Conservation (phyloP, 805 yeast genomes). For the Metschnikowia peoriensis region DNA sequence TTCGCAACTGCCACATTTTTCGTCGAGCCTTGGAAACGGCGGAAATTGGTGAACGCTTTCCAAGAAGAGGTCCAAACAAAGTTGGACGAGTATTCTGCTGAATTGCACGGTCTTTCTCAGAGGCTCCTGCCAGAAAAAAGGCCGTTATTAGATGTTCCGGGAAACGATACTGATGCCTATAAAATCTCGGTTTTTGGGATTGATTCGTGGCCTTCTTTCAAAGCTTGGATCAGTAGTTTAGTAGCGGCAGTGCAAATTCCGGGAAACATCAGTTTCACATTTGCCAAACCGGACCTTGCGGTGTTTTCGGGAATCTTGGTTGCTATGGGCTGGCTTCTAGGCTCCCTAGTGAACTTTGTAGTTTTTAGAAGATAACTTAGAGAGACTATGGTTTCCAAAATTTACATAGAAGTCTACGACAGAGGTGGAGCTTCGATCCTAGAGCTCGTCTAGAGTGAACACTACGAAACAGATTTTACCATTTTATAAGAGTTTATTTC, state of each 20-base stretch:
- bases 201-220: constrained; percentile 5
- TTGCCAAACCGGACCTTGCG: constrained; percentile 11
- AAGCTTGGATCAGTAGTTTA: neutral
- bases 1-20: constrained; percentile 81
- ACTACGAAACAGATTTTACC: neutral
- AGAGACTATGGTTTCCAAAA: neutral
- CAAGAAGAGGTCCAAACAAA: constrained; percentile 66
- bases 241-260: neutral
- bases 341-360: constrained; percentile 5
- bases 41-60: constrained; percentile 75
- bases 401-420: neutral
- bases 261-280: constrained; percentile 2
- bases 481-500: neutral
- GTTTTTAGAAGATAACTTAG: neutral
- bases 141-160: too few species aligned
- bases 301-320: constrained; percentile 13
- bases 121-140: neutral
- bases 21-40: constrained; percentile 93
- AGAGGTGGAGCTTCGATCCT: neutral
- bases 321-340: constrained; percentile 12
- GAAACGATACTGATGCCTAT: neutral
- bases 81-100: constrained; percentile 13
- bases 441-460: neutral
- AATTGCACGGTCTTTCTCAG: constrained; percentile 9
- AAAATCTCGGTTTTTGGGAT: constrained; percentile 3